Conservation (phyloP, 2,329 filamentous ascomycete genomes). For the Ophiostoma ulmi region DNA sequence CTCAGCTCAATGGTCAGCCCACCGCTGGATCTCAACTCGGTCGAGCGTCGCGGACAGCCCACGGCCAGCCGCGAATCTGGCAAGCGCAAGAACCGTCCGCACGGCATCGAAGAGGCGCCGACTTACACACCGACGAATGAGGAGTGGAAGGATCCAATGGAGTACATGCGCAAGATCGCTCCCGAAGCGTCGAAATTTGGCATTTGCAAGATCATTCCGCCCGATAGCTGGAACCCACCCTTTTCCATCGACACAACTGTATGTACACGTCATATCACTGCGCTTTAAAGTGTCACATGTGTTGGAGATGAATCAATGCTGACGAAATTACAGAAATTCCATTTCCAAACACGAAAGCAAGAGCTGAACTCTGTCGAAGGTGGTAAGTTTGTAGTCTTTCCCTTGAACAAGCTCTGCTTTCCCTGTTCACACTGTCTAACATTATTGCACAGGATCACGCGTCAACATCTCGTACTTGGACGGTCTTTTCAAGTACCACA, state of each 20-base stretch:
- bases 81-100: conserved; percentile 73
- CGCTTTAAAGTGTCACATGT: background rate
- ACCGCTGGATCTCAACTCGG: conserved; percentile 77
- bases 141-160: conserved; percentile 90
- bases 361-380: conserved; percentile 98
- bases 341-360: conserved; percentile 93
- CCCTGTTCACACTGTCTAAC: conserved; percentile 5
- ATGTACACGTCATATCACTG: conserved; percentile 33
- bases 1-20: conserved; percentile 53
- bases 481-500: conserved; percentile 92
- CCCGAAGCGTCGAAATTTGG: conserved; percentile 83
- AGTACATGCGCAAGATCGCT: conserved; percentile 87
- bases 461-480: conserved; percentile 95
- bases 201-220: conserved; percentile 92
- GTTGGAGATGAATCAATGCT: background rate
- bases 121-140: conserved; percentile 86
- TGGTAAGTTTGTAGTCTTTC: conserved; percentile 54
- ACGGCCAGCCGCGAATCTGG: conserved; percentile 68
- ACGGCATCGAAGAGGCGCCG: conserved; percentile 82
- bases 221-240: conserved; percentile 85
- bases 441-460: conserved; percentile 63
- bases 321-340: conserved; percentile 65
- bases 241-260: conserved; percentile 98
- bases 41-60: conserved; percentile 83
- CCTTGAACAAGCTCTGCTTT: background rate